Evolutionary conservation across 306 rosid species (phyloP).

Genomic region (Hippophae gyantsensis): DNA sequence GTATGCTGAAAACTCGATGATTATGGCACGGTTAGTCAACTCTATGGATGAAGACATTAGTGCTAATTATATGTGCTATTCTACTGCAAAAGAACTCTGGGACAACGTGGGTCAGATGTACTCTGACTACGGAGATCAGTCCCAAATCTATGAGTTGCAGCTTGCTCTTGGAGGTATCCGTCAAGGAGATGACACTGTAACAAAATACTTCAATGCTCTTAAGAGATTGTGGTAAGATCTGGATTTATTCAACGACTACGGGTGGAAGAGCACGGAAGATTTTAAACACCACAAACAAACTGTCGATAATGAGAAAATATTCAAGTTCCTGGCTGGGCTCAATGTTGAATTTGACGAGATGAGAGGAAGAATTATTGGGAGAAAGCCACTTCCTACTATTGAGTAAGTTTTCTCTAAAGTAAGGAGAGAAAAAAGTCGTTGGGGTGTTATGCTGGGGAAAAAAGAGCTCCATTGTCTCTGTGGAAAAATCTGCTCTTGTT

Average conservation of each 20-base stretch:
- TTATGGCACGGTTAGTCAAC: slow-evolving; percentile 6
- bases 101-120: slow-evolving; percentile 10
- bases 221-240: background rate
- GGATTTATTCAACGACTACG: no score
- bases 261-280: no score
- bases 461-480: background rate
- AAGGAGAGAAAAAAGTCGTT: background rate
- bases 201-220: background rate
- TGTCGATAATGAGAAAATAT: background rate
- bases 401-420: background rate
- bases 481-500: background rate
- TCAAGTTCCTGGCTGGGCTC: background rate
- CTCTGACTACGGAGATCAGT: background rate
- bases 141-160: background rate
- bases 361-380: background rate
- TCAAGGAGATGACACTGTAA: background rate
- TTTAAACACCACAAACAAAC: no score
- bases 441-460: background rate
- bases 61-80: slow-evolving; percentile 9
- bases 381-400: background rate
- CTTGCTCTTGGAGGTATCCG: background rate
- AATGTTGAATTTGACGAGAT: background rate
- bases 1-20: slow-evolving; percentile 3
- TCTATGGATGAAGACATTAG: background rate
- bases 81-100: background rate